These are phyloP conservation scores for Pseudofabraea citricarpa DNA, from an alignment of 2,329 filamentous ascomycete genomes.

Conservation along the genomic window DNA sequence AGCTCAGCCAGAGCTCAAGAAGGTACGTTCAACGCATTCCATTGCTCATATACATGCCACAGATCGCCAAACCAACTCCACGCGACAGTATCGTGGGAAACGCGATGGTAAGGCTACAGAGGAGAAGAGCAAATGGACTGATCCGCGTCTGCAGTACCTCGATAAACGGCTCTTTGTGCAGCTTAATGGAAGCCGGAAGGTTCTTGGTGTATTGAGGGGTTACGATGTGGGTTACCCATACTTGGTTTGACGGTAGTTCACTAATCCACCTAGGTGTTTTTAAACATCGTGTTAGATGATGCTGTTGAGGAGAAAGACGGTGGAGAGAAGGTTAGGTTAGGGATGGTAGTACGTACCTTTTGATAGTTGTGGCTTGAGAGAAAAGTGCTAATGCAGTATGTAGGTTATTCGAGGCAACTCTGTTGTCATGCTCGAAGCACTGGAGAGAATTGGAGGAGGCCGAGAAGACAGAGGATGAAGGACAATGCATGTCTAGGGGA, in stretches of 20 bases:
- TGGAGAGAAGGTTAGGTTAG: constrained; percentile 83
- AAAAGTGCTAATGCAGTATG: constrained; percentile 7
- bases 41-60: constrained; percentile 1
- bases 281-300: constrained; percentile 97
- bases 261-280: constrained; percentile 92
- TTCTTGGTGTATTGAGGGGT: constrained; percentile 87
- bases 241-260: too few relatives aligned
- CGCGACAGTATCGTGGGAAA: constrained; percentile 9
- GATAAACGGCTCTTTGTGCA: constrained; percentile 98
- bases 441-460: constrained; percentile 63
- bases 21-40: constrained; percentile 51
- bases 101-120: constrained; percentile 8
- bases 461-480: constrained; percentile 32
- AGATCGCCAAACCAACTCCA: constrained; percentile 7
- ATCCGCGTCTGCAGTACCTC: constrained; percentile 66
- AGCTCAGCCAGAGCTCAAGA: constrained; percentile 98
- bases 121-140: constrained; percentile 66
- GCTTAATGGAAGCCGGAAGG: constrained; percentile 95
- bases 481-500: not conserved
- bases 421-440: constrained; percentile 92
- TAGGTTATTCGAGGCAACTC: constrained; percentile 96
- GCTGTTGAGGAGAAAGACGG: constrained; percentile 91
- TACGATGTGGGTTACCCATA: constrained; percentile 71
- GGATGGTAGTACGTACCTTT: constrained; percentile 80
- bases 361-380: not conserved